Base-by-base conservation (phyloP, 257 asterid genomes). In the Dorcoceras hygrometricum region DNA sequence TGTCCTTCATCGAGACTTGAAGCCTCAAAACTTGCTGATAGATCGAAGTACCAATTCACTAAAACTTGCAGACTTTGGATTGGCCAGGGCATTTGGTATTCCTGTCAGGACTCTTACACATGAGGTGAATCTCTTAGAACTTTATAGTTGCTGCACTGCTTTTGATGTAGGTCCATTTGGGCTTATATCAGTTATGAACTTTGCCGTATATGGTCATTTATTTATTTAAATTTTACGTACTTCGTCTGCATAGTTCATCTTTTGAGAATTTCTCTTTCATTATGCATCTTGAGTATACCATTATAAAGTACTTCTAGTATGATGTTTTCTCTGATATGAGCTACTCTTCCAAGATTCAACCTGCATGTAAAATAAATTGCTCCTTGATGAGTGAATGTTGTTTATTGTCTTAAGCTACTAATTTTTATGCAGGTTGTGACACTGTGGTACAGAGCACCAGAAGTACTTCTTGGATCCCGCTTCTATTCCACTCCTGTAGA, bases 371-470 rank as follows among this genome's bases (percentile, higher is more conserved):
- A 69, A 48, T 31, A 28, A 36, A 28, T 62, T 55, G 26, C 48
- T 20, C 23, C 51, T 55, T 22, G 2, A 22, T 48, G 34, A 46
- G 12, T 57, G 10, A 9, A 8, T 64, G 16, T 32, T 16, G 69
- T 61, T 50, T 34, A 25, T 43, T 60, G 26, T 54, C 60, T 68
- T 29, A 48, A 58, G 46, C 61, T 59, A 53, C 68, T 31, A 51
- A 51, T 61, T 11, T 54, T 59, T 50, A 59, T 72, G 72, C 76
- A 92, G 98, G 99, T 90, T 65, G 99, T 90, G 68, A 93, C 99
- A 18, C 82, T 93, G 64, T 92, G 98, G 98, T 92, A 92, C 69
- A 86, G 98, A 74, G 98, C 98, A 68, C 98, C 98, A 57, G 98
- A 92, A 79, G 88, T 92, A 70, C 89, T 92, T 65, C 97, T 92